phyloP scores from a whole-genome alignment of 1,139 yeast species.

The Candida sp. region DNA sequence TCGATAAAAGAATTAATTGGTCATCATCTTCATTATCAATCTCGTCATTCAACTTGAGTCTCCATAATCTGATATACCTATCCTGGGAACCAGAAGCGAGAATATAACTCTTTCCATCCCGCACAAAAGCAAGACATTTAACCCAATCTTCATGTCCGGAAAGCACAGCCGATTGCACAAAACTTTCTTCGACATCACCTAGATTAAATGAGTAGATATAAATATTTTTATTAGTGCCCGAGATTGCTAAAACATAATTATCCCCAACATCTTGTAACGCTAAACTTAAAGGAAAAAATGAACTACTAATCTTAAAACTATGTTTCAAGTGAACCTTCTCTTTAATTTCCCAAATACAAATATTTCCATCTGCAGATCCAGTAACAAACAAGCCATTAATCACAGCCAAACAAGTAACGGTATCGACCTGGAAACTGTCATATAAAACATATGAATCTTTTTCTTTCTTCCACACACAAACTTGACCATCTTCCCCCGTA shows the following conservation, averaged over 20 bases:
- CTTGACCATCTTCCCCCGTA: conserved; percentile 60
- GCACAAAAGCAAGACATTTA: conserved; percentile 63
- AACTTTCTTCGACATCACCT: conserved; percentile 4
- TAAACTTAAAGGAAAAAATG: conserved; percentile 65
- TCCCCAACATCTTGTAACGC: conserved; percentile 41
- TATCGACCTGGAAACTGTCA: conserved; percentile 39
- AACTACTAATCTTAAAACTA: conserved; percentile 37
- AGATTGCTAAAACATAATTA: conserved; percentile 62
- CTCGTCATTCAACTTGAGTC: conserved; percentile 53
- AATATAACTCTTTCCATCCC: conserved; percentile 47
- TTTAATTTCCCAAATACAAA: conserved; percentile 47
- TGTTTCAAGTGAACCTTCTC: conserved; percentile 22
- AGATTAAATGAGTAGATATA: conserved; percentile 51
- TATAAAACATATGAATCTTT: conserved; percentile 16
- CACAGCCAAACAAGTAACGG: conserved; percentile 50
- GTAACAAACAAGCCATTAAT: conserved; percentile 41
- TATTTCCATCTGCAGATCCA: conserved; percentile 65
- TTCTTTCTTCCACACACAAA: conserved; percentile 55
- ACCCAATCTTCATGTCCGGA: conserved; percentile 97
- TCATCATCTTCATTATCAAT: conserved; percentile 52
- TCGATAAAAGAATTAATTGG: conserved; percentile 53
- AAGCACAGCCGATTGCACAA: conserved; percentile 45
- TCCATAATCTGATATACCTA: conserved; percentile 86
- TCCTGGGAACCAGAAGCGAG: conserved; percentile 91
- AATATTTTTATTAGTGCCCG: conserved; percentile 68